These are phyloP conservation scores for Phytopythium montanum DNA, from an alignment of 352 stramenopile genomes.

Conservation along the genomic window DNA sequence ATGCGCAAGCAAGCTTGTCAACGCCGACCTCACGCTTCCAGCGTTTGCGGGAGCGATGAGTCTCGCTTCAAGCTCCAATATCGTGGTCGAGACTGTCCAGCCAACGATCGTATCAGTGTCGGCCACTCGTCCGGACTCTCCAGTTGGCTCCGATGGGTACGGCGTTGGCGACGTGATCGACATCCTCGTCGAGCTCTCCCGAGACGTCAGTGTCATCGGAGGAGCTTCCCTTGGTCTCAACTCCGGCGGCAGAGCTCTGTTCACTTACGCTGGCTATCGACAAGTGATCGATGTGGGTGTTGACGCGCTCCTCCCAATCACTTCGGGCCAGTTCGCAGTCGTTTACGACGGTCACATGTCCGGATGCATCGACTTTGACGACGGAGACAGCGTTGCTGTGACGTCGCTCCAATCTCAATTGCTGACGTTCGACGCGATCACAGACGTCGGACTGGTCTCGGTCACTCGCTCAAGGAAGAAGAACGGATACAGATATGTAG, in stretches of 20 bases:
- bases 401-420: conserved; percentile 48
- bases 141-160: conserved; percentile 32
- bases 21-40: conserved; percentile 41
- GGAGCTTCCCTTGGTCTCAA: conserved; percentile 43
- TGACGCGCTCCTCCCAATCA: conserved; percentile 39
- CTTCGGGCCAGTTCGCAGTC: conserved; percentile 60
- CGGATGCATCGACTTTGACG: conserved; percentile 48
- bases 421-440: conserved; percentile 35
- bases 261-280: conserved; percentile 48
- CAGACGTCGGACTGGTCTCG: conserved; percentile 47
- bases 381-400: conserved; percentile 27
- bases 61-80: conserved; percentile 20
- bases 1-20: conserved; percentile 19
- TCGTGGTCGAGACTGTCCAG: conserved; percentile 39
- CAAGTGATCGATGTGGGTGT: conserved; percentile 72
- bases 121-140: conserved; percentile 33
- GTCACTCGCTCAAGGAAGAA: conserved; percentile 37
- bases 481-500: conserved; percentile 53
- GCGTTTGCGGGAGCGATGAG: conserved; percentile 16
- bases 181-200: conserved; percentile 60
- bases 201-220: conserved; percentile 43
- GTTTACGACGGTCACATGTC: conserved; percentile 35
- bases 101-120: conserved; percentile 42
- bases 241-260: conserved; percentile 38
- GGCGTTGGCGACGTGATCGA: conserved; percentile 68